Evolutionary conservation across 2,329 filamentous ascomycete species (phyloP), one percentile per base, ranked within the genome.

Genomic region (Colletotrichum sublineola): DNA sequence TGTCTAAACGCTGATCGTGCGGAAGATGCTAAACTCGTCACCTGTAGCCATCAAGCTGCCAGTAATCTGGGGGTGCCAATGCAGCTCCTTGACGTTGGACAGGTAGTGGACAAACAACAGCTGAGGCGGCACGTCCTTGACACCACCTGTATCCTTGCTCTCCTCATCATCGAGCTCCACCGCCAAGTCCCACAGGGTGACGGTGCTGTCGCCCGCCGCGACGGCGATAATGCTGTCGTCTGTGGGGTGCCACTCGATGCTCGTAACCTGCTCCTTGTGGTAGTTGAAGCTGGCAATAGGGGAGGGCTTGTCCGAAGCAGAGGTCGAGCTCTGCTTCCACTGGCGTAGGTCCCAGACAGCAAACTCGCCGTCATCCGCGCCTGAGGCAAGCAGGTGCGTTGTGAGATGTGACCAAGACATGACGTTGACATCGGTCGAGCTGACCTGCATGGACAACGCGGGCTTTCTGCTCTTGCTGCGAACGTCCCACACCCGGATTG

Each of bases 91-190:
- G 68, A 95, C 95, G 77, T 94, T 92, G 78, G 97, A 93, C 86
- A 97, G 94, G 81, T 97, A 98, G 84, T 99, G 96, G 79, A 98
- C 95, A 82, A 99, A 99, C 75, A 99, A 86, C 77, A 99, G 84
- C 83, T 99, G 96, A 5, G 96, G 94, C 71, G 96, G 96, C 74
- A 98, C 94, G 74, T 97, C 96, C 79, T 94, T 91, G 52, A 96
- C 91, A 65, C 94, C 95, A 0, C 92, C 94, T 5, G 93, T 95
- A 78, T 97, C 94, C 80, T 91, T 94, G 84, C 93, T 97, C 87
- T 98, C 96, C 83, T 99, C 96, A 80, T 98, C 96, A 77, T 99
- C 96, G 73, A 98, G 81, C 86, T 99, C 96, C 69, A 98, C 96
- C 0, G 95, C 95, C 80, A 99, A 83, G 89, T 99, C 96, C 96